Conservation (phyloP, 495 filamentous ascomycete species). For the Neurospora sp. region DNA sequence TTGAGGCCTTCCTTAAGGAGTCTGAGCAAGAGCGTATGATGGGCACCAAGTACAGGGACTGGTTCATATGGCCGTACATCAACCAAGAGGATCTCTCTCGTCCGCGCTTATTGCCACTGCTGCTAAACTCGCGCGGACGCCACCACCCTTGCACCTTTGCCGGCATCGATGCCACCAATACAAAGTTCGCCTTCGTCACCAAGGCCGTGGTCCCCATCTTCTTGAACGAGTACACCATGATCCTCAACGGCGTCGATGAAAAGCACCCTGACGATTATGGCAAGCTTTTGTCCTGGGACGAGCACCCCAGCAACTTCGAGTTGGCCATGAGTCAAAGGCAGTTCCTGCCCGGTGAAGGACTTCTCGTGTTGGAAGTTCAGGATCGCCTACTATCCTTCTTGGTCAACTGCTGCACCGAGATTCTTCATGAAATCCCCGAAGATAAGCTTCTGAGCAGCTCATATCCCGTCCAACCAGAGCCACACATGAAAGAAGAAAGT, state of each 20-base stretch:
- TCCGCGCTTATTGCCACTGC: slow-evolving; percentile 31
- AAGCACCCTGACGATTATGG: slow-evolving; percentile 30
- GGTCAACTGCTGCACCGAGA: slow-evolving; percentile 18
- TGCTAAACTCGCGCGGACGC: slow-evolving; percentile 40
- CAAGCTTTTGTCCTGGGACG: slow-evolving; percentile 29
- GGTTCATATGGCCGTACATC: slow-evolving; percentile 43
- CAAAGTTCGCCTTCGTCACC: slow-evolving; percentile 16
- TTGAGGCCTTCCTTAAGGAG: slow-evolving; percentile 29
- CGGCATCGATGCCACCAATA: slow-evolving; percentile 22
- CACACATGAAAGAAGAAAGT: slow-evolving; percentile 19
- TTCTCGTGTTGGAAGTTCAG: slow-evolving; percentile 39
- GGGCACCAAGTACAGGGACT: slow-evolving; percentile 6
- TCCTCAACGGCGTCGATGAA: slow-evolving; percentile 25
- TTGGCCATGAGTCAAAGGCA: slow-evolving; percentile 5
- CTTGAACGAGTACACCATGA: slow-evolving; percentile 32
- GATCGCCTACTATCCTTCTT: slow-evolving; percentile 35
- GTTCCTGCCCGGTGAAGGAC: slow-evolving; percentile 30
- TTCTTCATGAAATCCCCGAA: slow-evolving; percentile 30
- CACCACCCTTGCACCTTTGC: slow-evolving; percentile 35
- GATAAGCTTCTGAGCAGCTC: neutral
- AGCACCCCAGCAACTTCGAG: slow-evolving; percentile 11
- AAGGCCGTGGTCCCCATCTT: slow-evolving; percentile 25
- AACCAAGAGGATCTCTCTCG: slow-evolving; percentile 47
- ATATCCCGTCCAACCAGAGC: slow-evolving; percentile 20
- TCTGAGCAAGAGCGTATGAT: neutral